phyloP scores from a whole-genome alignment of 345 rosid genomes.

The Orychophragmus violaceus region DNA sequence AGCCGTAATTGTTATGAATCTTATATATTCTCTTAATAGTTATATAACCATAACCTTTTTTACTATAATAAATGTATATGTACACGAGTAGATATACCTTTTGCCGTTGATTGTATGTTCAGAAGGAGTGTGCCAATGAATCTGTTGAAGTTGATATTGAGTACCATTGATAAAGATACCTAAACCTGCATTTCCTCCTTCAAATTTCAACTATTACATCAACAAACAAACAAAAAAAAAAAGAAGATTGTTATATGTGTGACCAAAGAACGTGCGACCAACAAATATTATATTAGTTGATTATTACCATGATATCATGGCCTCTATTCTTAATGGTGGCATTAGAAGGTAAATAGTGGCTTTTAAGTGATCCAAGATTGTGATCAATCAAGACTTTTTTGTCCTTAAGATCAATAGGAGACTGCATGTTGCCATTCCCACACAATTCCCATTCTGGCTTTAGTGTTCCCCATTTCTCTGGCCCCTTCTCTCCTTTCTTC shows the following conservation, averaged over 20 bases:
- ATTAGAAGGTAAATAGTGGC: conserved; percentile 48
- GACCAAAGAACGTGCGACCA: background rate
- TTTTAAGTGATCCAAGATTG: conserved; percentile 37
- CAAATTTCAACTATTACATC: conserved; percentile 35
- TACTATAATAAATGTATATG: background rate
- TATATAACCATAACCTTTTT: background rate
- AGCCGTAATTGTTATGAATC: too few relatives aligned
- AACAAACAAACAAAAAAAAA: background rate
- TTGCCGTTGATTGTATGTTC: conserved; percentile 68
- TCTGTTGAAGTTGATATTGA: conserved; percentile 47
- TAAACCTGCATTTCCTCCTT: conserved; percentile 46
- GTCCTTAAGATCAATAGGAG: conserved; percentile 60
- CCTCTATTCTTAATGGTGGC: conserved; percentile 73
- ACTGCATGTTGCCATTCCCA: conserved; percentile 68
- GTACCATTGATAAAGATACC: conserved; percentile 43
- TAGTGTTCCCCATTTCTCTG: conserved; percentile 66
- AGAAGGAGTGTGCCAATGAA: conserved; percentile 85
- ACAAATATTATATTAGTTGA: background rate
- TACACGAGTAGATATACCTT: conserved; percentile 30
- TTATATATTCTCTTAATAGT: background rate
- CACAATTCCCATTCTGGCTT: conserved; percentile 58
- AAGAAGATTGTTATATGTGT: background rate
- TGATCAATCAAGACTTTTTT: conserved; percentile 45
- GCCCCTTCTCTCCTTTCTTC: conserved; percentile 40
- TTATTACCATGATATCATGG: conserved; percentile 68